Evolutionary conservation across 1,139 yeast species (phyloP).

Genomic region (Citeromyces hawaiiensis): DNA sequence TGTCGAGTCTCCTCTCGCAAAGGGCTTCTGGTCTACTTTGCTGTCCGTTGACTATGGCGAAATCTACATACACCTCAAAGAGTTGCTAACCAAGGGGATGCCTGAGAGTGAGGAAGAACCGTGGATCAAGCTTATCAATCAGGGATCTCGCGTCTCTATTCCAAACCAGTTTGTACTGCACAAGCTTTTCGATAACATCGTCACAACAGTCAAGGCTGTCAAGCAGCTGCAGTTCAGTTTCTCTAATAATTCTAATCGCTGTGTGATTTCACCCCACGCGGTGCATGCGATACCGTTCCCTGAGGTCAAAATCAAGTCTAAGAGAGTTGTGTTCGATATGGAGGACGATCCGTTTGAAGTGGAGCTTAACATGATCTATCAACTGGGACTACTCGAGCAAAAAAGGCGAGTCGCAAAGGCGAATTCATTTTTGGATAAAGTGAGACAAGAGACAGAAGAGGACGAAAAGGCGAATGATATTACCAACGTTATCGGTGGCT

Average conservation of each 20-base stretch:
- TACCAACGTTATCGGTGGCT: not conserved
- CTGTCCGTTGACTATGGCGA: conserved; percentile 24
- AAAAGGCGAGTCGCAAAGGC: conserved; percentile 46
- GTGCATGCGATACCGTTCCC: conserved; percentile 36
- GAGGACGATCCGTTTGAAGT: conserved; percentile 87
- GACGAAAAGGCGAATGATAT: not conserved
- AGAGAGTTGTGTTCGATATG: conserved; percentile 31
- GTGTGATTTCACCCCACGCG: conserved; percentile 22
- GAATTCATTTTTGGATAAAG: conserved; percentile 32
- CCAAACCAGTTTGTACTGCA: conserved; percentile 44
- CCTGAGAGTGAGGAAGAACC: conserved; percentile 12
- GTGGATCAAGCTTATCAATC: conserved; percentile 22
- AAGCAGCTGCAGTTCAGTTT: conserved; percentile 40
- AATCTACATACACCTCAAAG: conserved; percentile 7
- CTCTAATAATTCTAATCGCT: conserved; percentile 20
- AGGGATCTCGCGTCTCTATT: conserved; percentile 28
- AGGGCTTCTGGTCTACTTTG: conserved; percentile 37
- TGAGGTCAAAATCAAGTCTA: conserved; percentile 32
- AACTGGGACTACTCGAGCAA: conserved; percentile 66
- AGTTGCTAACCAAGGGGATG: conserved; percentile 12
- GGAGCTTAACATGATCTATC: conserved; percentile 62
- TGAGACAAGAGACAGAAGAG: conserved; percentile 1
- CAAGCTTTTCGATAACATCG: conserved; percentile 46
- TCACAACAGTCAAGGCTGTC: conserved; percentile 36
- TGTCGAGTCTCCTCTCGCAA: conserved; percentile 37